These are phyloP conservation scores for Sinapis alba DNA, from an alignment of 441 rosid species.

Conservation along the genomic window DNA sequence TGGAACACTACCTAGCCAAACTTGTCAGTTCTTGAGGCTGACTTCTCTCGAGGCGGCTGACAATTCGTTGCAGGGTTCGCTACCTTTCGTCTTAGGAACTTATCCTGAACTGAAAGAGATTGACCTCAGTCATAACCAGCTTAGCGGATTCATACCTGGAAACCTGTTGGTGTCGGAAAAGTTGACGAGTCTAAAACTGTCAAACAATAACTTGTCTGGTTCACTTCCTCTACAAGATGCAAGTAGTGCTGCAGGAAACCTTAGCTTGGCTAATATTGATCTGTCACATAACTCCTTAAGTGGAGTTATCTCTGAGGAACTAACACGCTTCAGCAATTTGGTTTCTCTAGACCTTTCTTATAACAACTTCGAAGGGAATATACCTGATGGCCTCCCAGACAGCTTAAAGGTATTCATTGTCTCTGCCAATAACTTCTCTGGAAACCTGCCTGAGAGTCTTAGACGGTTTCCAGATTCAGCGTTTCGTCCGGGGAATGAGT, in stretches of 20 bases:
- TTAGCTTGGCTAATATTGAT: conserved; percentile 55
- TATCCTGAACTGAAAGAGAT: conserved; percentile 58
- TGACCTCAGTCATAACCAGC: conserved; percentile 63
- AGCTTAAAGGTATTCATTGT: conserved; percentile 52
- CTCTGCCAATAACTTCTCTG: conserved; percentile 67
- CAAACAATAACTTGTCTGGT: conserved; percentile 63
- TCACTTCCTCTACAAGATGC: conserved; percentile 54
- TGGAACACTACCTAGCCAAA: conserved; percentile 56
- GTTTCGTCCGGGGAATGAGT: conserved; percentile 70
- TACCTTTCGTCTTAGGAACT: conserved; percentile 54
- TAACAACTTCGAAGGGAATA: conserved; percentile 61
- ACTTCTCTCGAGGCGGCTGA: conserved; percentile 51
- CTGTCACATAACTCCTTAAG: conserved; percentile 61
- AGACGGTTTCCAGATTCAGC: conserved; percentile 65
- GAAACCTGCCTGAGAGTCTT: conserved; percentile 54
- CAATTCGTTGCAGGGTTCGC: conserved; percentile 57
- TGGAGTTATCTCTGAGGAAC: conserved; percentile 48
- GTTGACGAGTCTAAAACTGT: conserved; percentile 55
- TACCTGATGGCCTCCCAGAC: conserved; percentile 57
- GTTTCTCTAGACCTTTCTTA: conserved; percentile 53
- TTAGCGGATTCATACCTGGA: conserved; percentile 48
- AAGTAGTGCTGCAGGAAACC: conserved; percentile 36
- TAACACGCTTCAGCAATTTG: conserved; percentile 46
- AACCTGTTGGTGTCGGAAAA: conserved; percentile 54
- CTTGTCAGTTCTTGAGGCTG: conserved; percentile 66